A percentile compares a stretch with the other conserved stretches of the same genome.
Evolutionary conservation across 1,139 yeast genomes (phyloP).

Genomic region (Yamadazyma conglobata): DNA sequence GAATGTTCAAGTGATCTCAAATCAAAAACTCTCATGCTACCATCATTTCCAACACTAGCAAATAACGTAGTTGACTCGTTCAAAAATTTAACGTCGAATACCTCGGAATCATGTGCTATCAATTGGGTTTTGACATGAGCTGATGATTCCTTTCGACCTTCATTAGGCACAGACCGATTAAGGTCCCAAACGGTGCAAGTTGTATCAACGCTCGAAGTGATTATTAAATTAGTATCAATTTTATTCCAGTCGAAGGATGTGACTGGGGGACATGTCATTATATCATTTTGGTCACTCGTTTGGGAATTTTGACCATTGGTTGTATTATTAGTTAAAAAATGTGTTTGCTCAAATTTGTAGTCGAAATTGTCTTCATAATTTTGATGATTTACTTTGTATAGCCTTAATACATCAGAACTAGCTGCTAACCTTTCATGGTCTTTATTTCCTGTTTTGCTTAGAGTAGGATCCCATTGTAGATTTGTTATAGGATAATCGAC

Average conservation of each 20-base stretch:
- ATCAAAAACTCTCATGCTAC: slow-evolving; percentile 90
- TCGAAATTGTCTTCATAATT: slow-evolving; percentile 29
- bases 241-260: slow-evolving; percentile 94
- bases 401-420: slow-evolving; percentile 65
- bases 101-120: slow-evolving; percentile 95
- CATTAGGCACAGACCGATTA: slow-evolving; percentile 24
- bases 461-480: slow-evolving; percentile 68
- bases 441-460: slow-evolving; percentile 21
- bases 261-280: slow-evolving; percentile 68
- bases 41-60: slow-evolving; percentile 94
- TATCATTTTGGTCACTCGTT: slow-evolving; percentile 21
- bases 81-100: slow-evolving; percentile 84
- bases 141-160: slow-evolving; percentile 36
- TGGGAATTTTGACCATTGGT: slow-evolving; percentile 11
- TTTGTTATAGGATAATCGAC: slow-evolving; percentile 68
- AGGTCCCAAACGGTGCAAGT: slow-evolving; percentile 97
- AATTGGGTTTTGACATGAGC: slow-evolving; percentile 88
- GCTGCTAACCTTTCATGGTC: slow-evolving; percentile 52
- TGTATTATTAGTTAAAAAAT: slow-evolving; percentile 39
- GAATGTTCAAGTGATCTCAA: slow-evolving; percentile 87
- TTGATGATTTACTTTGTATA: slow-evolving; percentile 53
- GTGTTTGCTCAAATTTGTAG: slow-evolving; percentile 36
- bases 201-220: slow-evolving; percentile 89
- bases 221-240: slow-evolving; percentile 63
- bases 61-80: slow-evolving; percentile 75